Evolutionary conservation across 2,329 filamentous ascomycete genomes (phyloP), one percentile per base, ranked within the genome.

Genomic region (Xylariales sp.): DNA sequence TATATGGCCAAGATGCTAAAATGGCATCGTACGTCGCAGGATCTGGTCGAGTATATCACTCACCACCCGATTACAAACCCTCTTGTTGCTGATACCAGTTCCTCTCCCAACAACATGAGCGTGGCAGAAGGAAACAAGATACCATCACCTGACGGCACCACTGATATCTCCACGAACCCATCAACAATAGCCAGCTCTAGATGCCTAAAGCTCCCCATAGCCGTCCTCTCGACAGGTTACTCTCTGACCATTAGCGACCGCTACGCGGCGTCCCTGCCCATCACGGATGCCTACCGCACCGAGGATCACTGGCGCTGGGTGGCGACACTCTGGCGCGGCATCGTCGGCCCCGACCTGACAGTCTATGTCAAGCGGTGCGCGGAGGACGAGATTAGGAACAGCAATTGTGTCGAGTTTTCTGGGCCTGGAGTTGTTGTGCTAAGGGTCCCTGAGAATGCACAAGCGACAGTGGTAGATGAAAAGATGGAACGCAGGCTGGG

Each of bases 271-370:
- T 70, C 74, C 11, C 80, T 90, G 31, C 84, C 86, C 1, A 88
- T 94, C 50, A 69, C 74, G 14, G 89, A 95, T 57, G 72, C 75
- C 5, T 95, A 94, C 60, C 77, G 80, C 12, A 82, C 86, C 0
- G 75, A 86, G n/a, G 89, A 95, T 54, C 91, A 97, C 65, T 97
- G 91, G 89, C 86, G 94, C 62, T 97, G 91, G 91, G 88, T 93
- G 71, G 91, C 91, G 25, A 91, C 86, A 31, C 76, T 96, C 16
- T 97, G 91, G 91, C 82, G 90, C 8, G 88, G 88, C 8, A 85
- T 87, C 40, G 74, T 90, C 1, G 88, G 86, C 0, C 81, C 91
- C 0, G 91, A 97, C 61, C 66, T 91, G 33, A 85, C 85, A 1
- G 71, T 93, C 20, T 88, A 85, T 55, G 74, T 86, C 14, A 73